phyloP scores from a whole-genome alignment of 305 asterid species.

The Fraxinus sp. region DNA sequence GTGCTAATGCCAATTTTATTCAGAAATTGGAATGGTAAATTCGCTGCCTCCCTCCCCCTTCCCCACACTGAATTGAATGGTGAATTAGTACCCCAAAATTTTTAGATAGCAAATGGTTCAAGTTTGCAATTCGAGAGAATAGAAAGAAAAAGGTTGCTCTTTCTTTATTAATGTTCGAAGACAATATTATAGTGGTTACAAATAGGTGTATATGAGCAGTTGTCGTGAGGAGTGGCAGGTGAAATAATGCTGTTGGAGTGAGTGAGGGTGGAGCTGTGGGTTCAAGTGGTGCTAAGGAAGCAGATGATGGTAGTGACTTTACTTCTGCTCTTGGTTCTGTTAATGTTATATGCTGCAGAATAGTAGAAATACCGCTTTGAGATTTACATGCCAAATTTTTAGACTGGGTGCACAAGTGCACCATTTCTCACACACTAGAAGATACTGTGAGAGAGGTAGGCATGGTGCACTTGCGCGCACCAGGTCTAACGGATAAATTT shows the following conservation, averaged over 20 bases:
- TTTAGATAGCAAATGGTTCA: background rate
- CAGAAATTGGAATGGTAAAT: background rate
- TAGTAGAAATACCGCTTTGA: background rate
- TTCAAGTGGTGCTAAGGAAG: background rate
- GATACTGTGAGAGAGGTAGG: background rate
- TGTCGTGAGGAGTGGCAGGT: background rate
- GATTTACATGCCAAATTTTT: background rate
- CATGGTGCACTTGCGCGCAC: background rate
- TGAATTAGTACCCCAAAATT: background rate
- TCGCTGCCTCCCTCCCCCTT: background rate
- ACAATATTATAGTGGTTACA: background rate
- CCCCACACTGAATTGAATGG: background rate
- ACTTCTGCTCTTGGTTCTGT: background rate
- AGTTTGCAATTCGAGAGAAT: background rate
- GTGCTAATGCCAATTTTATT: background rate
- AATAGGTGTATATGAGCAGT: background rate
- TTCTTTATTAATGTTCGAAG: background rate
- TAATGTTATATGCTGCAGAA: background rate
- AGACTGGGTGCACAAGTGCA: background rate
- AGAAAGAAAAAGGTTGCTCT: background rate
- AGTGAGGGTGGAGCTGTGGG: background rate
- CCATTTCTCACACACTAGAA: background rate
- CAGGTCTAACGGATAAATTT: background rate
- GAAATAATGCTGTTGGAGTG: background rate
- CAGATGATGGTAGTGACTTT: background rate